A percentile compares a stretch with the other conserved stretches of the same genome.
These are phyloP conservation scores for Cyanidioschyzon merolae DNA, from an alignment of 23 red algal genomes.

Conservation along the genomic window DNA sequence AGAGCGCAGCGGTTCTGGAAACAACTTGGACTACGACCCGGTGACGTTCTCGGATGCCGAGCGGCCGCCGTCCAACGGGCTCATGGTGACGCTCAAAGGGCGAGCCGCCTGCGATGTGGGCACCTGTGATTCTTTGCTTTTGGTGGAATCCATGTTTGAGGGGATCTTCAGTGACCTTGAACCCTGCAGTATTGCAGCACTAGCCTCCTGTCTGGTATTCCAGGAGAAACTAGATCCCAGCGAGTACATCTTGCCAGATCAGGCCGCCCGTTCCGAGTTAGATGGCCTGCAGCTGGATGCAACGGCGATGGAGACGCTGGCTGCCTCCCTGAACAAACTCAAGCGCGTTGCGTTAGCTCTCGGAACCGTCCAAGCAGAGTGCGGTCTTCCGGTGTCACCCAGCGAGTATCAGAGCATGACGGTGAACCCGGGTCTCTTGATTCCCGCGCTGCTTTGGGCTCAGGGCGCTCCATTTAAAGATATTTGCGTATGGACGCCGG, in stretches of 20 bases:
- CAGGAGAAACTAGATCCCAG: constrained; percentile 40
- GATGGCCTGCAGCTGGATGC: background rate
- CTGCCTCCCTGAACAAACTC: constrained; percentile 1
- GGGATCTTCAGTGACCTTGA: constrained; percentile 49
- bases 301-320: constrained; percentile 13
- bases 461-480: constrained; percentile 56
- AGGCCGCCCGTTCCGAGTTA: constrained; percentile 27
- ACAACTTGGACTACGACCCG: background rate
- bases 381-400: constrained; percentile 55
- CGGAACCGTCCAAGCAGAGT: constrained; percentile 61
- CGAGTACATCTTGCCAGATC: constrained; percentile 18
- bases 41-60: background rate
- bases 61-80: background rate
- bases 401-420: constrained; percentile 48
- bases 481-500: constrained; percentile 39
- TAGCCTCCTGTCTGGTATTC: constrained; percentile 68
- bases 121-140: constrained; percentile 73
- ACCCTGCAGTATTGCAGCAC: constrained; percentile 49
- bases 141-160: constrained; percentile 76
- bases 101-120: constrained; percentile 94
- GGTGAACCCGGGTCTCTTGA: constrained; percentile 37
- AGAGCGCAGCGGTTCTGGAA: constrained; percentile 18
- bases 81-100: constrained; percentile 81
- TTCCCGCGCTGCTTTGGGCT: constrained; percentile 69
- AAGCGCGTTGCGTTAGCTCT: constrained; percentile 34